A percentile compares a stretch with the other conserved stretches of the same genome.
These are phyloP conservation scores for Parathielavia hyrcaniae DNA, from an alignment of 495 filamentous ascomycete species.

Conservation along the genomic window DNA sequence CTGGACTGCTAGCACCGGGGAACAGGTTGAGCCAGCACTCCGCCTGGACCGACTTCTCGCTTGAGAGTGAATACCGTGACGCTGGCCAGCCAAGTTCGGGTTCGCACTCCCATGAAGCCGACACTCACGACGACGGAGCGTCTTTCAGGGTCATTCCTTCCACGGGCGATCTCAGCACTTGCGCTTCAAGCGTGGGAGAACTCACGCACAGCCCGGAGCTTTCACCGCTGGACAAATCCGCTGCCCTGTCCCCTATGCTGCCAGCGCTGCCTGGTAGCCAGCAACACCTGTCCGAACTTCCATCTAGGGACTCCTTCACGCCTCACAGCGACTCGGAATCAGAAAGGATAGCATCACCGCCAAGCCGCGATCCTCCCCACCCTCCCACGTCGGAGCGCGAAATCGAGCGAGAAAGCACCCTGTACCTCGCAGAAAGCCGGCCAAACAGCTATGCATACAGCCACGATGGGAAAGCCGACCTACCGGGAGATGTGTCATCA, in stretches of 20 bases:
- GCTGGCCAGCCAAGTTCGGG: constrained; percentile 19
- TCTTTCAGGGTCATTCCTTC: constrained; percentile 18
- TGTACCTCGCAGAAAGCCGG: constrained; percentile 40
- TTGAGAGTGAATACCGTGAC: constrained; percentile 43
- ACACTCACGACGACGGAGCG: constrained; percentile 14
- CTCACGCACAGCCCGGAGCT: constrained; percentile 22
- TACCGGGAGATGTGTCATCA: constrained; percentile 26
- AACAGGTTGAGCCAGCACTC: constrained; percentile 48
- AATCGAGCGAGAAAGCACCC: constrained; percentile 26
- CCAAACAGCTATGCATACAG: constrained; percentile 38
- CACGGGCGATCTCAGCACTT: constrained; percentile 18
- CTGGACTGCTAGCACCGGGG: constrained; percentile 39
- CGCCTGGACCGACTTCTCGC: constrained; percentile 52
- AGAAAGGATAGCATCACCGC: constrained; percentile 26
- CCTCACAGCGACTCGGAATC: constrained; percentile 17
- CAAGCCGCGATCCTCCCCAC: constrained; percentile 35
- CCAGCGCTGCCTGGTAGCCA: constrained; percentile 20
- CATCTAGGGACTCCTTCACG: constrained; percentile 34
- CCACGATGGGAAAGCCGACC: constrained; percentile 34
- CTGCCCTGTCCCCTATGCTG: constrained; percentile 23
- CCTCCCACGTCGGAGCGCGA: constrained; percentile 19
- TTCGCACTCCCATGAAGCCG: constrained; percentile 22
- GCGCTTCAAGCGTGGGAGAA: constrained; percentile 23
- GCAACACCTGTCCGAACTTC: constrained; percentile 37
- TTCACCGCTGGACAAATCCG: constrained; percentile 26